Percentiles rank a stretch among this genome's conserved stretches.
phyloP scores from a whole-genome alignment of 208 protist genomes.

The Trichomonas gallinae region DNA sequence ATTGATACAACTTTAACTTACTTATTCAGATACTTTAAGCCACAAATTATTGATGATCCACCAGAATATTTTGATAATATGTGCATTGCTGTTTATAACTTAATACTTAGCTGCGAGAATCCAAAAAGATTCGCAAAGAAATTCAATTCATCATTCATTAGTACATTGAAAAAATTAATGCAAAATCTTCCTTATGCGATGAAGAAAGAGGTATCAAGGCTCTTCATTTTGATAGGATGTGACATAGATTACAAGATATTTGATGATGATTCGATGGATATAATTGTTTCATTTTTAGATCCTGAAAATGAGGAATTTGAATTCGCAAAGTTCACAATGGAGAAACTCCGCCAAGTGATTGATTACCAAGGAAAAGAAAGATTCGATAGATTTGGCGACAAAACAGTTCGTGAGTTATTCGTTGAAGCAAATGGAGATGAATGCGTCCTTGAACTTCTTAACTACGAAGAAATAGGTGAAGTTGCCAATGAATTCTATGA shows the following conservation, averaged over 20 bases:
- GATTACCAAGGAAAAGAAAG: not conserved
- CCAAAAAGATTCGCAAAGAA: not conserved
- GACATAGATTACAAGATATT: not conserved
- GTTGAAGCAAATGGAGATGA: not conserved
- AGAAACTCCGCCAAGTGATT: not conserved
- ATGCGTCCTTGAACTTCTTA: not conserved
- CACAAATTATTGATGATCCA: not conserved
- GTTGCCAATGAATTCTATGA: not conserved
- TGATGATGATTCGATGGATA: not conserved
- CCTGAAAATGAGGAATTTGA: not conserved
- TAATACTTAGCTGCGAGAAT: not conserved
- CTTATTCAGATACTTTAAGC: not conserved
- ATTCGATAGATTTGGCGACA: not conserved
- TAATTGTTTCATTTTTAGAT: not conserved
- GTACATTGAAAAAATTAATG: not conserved
- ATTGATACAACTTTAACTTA: not conserved
- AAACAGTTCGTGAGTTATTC: not conserved
- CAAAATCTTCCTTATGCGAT: not conserved
- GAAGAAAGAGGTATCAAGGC: not conserved
- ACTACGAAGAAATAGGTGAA: not conserved
- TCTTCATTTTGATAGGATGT: not conserved
- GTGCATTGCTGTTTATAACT: not conserved
- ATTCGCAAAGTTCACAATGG: not conserved
- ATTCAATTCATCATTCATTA: not conserved
- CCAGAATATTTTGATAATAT: not conserved